Evolutionary conservation across 768 basidiomycete genomes (phyloP).

Genomic region (Tylopilus subfusipes): DNA sequence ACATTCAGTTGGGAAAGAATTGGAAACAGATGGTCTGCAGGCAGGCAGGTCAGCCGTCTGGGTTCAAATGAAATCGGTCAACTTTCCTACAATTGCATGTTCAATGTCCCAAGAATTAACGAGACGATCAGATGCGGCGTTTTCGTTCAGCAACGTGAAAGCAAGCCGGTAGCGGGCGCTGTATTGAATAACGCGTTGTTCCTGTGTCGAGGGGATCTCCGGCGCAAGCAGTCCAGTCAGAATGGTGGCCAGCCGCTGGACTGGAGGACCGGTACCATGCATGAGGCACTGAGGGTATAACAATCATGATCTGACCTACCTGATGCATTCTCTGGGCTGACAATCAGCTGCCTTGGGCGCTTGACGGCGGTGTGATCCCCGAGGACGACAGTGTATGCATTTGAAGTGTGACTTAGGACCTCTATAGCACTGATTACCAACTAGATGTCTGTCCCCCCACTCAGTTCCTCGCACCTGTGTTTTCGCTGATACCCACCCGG

Average conservation of each 20-base stretch:
- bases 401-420: slow-evolving; percentile 4
- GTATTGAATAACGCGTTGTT: slow-evolving; percentile 65
- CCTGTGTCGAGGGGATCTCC: slow-evolving; percentile 45
- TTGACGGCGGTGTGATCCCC: slow-evolving; percentile 25
- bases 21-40: slow-evolving; percentile 66
- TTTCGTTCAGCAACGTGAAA: slow-evolving; percentile 93
- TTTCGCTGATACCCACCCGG: slow-evolving; percentile 23
- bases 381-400: slow-evolving; percentile 22
- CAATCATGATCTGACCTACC: slow-evolving; percentile 19
- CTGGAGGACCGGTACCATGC: slow-evolving; percentile 20
- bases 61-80: slow-evolving; percentile 7
- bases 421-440: slow-evolving; percentile 15
- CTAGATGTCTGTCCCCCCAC: not conserved
- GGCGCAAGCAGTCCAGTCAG: slow-evolving; percentile 41
- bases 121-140: slow-evolving; percentile 61
- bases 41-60: slow-evolving; percentile 14
- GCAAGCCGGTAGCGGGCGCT: slow-evolving; percentile 79
- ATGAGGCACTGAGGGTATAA: slow-evolving; percentile 8
- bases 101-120: slow-evolving; percentile 73
- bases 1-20: slow-evolving; percentile 53
- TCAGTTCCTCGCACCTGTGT: slow-evolving; percentile 34
- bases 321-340: slow-evolving; percentile 26
- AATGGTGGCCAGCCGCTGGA: slow-evolving; percentile 39
- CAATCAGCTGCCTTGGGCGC: slow-evolving; percentile 17
- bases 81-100: slow-evolving; percentile 59